Evolutionary conservation across 139 green algal genomes (phyloP).

Genomic region (Tetradesmus lagerheimii): DNA sequence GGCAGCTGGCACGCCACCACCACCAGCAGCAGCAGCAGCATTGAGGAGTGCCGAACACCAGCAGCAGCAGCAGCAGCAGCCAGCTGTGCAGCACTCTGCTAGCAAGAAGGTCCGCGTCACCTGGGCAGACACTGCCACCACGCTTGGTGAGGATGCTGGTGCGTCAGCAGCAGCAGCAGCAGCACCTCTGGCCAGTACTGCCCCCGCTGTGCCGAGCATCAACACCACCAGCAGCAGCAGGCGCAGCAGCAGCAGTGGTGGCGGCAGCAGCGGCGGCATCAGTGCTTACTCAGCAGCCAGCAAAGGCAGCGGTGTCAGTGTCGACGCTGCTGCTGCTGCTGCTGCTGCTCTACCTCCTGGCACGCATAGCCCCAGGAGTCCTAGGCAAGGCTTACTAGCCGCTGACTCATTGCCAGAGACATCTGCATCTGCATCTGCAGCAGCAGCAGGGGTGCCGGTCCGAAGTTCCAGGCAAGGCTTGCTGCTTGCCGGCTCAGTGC

Average conservation of each 20-base stretch:
- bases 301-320: neutral
- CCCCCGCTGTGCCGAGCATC: neutral
- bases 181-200: neutral
- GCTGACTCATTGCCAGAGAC: neutral
- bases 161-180: neutral
- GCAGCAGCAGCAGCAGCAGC: neutral
- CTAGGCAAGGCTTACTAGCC: neutral
- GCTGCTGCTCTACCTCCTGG: conserved; percentile 2
- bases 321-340: neutral
- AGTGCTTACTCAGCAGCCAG: neutral
- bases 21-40: conserved; percentile 26
- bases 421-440: neutral
- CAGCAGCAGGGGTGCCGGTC: neutral
- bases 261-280: neutral
- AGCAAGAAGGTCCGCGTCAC: neutral
- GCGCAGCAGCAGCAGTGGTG: neutral
- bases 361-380: neutral
- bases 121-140: neutral
- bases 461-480: neutral
- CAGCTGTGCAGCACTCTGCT: neutral
- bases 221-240: neutral
- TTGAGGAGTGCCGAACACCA: neutral
- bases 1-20: neutral
- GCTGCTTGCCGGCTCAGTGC: neutral
- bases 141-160: neutral